phyloP scores from a whole-genome alignment of 179 eudicot genomes.

The Sideroxylon spinosum region DNA sequence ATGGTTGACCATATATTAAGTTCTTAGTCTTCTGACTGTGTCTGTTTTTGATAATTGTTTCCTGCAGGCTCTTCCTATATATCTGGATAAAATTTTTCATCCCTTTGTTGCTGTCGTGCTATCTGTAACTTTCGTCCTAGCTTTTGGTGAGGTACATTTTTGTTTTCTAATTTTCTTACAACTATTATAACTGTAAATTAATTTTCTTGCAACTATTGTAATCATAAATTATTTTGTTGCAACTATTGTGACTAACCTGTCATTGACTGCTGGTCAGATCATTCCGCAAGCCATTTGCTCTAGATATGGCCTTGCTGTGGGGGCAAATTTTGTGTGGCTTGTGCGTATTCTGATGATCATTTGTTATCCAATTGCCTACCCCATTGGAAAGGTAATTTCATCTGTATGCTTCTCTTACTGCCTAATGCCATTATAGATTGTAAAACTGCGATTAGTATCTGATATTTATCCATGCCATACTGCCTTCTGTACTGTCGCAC shows the following conservation, averaged over 20 bases:
- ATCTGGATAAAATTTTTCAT: slow-evolving; percentile 83
- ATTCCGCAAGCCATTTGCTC: slow-evolving; percentile 92
- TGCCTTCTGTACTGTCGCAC: neutral
- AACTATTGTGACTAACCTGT: neutral
- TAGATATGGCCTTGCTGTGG: slow-evolving; percentile 89
- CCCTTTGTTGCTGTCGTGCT: slow-evolving; percentile 81
- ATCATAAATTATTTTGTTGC: neutral
- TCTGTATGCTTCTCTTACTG: neutral
- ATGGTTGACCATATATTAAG: neutral
- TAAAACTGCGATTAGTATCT: neutral
- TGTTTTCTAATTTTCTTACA: slow-evolving; percentile 6
- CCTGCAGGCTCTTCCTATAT: slow-evolving; percentile 90
- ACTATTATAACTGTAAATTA: neutral
- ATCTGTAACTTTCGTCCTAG: slow-evolving; percentile 83
- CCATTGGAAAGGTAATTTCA: slow-evolving; percentile 72
- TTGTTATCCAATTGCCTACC: slow-evolving; percentile 78
- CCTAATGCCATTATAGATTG: neutral
- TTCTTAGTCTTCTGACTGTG: neutral
- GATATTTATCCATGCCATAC: neutral
- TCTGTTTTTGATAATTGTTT: slow-evolving; percentile 16
- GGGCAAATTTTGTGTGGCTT: slow-evolving; percentile 83
- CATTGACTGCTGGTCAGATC: slow-evolving; percentile 38
- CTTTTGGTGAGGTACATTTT: slow-evolving; percentile 78
- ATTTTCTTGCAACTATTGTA: slow-evolving; percentile 3
- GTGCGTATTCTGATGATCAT: slow-evolving; percentile 75